phyloP scores from a whole-genome alignment of 306 rosid genomes.

The Pachyrhizus erosus region DNA sequence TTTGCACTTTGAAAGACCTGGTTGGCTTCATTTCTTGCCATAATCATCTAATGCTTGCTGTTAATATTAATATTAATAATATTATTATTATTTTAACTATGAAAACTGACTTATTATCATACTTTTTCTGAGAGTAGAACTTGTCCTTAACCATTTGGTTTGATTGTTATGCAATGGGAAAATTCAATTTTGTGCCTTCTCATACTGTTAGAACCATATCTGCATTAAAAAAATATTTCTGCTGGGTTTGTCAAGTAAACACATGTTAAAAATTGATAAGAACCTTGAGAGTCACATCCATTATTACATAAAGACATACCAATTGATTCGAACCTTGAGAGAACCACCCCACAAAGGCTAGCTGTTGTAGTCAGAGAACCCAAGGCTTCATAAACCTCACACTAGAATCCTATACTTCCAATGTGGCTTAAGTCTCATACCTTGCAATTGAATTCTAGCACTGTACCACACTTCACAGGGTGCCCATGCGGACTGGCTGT shows the following conservation, averaged over 20 bases:
- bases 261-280: not conserved
- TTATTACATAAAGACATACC: not conserved
- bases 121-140: not conserved
- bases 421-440: not conserved
- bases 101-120: not conserved
- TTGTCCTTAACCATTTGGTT: not conserved
- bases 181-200: not conserved
- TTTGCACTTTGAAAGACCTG: constrained; percentile 11
- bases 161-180: constrained; percentile 17
- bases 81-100: not conserved
- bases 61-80: not conserved
- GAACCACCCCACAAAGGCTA: not conserved
- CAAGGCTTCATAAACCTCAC: not conserved
- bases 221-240: not conserved
- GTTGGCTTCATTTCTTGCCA: constrained; percentile 30
- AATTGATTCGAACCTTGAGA: not conserved
- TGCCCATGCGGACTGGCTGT: not conserved
- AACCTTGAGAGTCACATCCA: not conserved
- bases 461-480: not conserved
- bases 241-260: not conserved
- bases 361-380: not conserved
- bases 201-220: not conserved
- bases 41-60: constrained; percentile 26
- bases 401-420: not conserved
- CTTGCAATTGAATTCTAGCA: not conserved